A percentile compares a stretch with the other conserved stretches of the same genome.
Conservation (phyloP, 495 filamentous ascomycete species). For the Penicillium cataractarum region DNA sequence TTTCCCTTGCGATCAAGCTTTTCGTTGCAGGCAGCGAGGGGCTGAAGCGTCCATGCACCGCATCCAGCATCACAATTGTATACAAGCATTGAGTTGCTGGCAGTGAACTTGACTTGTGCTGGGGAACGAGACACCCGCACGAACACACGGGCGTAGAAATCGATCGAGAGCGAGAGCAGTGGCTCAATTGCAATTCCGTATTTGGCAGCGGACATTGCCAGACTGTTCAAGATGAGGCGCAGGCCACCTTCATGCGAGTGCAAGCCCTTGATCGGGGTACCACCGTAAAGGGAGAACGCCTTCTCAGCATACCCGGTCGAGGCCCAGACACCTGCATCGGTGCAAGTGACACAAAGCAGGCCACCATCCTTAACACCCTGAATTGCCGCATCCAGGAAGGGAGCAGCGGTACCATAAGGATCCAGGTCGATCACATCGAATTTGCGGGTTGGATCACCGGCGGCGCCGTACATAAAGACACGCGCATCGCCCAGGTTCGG, state of each 20-base stretch:
- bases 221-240: slow-evolving; percentile 77
- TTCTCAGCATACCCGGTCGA: slow-evolving; percentile 94
- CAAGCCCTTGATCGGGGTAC: slow-evolving; percentile 77
- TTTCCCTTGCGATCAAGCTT: slow-evolving; percentile 69
- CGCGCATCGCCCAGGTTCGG: slow-evolving; percentile 79
- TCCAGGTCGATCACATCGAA: slow-evolving; percentile 98
- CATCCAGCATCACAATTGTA: slow-evolving; percentile 91
- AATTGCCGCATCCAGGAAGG: slow-evolving; percentile 88
- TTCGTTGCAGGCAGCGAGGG: slow-evolving; percentile 65
- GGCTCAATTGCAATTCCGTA: slow-evolving; percentile 94
- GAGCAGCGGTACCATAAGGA: slow-evolving; percentile 89
- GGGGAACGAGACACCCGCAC: slow-evolving; percentile 79
- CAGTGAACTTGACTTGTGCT: slow-evolving; percentile 82
- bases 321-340: slow-evolving; percentile 91
- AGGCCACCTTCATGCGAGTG: slow-evolving; percentile 90
- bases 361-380: slow-evolving; percentile 84
- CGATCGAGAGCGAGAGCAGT: slow-evolving; percentile 86
- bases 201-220: slow-evolving; percentile 76
- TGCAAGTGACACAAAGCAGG: slow-evolving; percentile 93
- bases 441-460: slow-evolving; percentile 27
- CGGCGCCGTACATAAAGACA: slow-evolving; percentile 83
- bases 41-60: slow-evolving; percentile 82
- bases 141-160: slow-evolving; percentile 93
- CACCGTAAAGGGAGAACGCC: slow-evolving; percentile 87
- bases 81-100: slow-evolving; percentile 88